phyloP scores from a whole-genome alignment of 768 basidiomycete species.

The Kwoniella sp. region DNA sequence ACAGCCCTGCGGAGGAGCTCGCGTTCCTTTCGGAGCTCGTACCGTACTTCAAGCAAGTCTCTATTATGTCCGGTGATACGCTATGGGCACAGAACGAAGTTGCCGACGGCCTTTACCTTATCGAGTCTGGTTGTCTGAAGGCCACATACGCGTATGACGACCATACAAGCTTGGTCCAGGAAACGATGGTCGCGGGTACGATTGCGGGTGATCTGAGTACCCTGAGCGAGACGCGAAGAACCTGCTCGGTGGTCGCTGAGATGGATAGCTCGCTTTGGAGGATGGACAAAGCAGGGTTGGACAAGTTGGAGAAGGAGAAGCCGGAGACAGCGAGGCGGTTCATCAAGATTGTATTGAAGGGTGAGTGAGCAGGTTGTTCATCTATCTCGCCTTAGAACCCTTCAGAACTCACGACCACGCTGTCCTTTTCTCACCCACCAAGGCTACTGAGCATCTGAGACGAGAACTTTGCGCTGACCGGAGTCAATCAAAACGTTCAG shows the following conservation, averaged over 20 bases:
- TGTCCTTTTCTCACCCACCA: too few species aligned
- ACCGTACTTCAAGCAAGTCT: conserved; percentile 70
- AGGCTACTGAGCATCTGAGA: background rate
- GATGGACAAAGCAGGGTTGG: conserved; percentile 66
- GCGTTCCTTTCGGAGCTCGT: conserved; percentile 66
- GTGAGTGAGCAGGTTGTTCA: conserved; percentile 34
- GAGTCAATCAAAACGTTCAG: conserved; percentile 18
- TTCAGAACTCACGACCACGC: too few species aligned
- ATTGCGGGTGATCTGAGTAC: conserved; percentile 89
- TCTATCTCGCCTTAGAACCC: background rate
- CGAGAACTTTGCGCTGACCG: too few species aligned
- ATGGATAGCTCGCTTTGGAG: conserved; percentile 78
- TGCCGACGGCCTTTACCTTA: conserved; percentile 82
- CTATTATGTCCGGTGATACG: conserved; percentile 64
- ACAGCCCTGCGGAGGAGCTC: conserved; percentile 23
- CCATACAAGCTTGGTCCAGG: conserved; percentile 69
- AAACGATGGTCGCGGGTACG: conserved; percentile 92
- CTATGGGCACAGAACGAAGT: conserved; percentile 78
- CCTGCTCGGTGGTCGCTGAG: conserved; percentile 84
- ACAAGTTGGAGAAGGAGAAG: conserved; percentile 67
- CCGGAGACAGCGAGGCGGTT: conserved; percentile 58
- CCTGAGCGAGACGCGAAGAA: conserved; percentile 74
- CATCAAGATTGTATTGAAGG: conserved; percentile 54
- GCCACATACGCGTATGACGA: conserved; percentile 80
- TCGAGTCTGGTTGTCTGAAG: conserved; percentile 81